Evolutionary conservation across 1,284 basidiomycete genomes (phyloP).

Genomic region (Cutaneotrichosporon sp.): DNA sequence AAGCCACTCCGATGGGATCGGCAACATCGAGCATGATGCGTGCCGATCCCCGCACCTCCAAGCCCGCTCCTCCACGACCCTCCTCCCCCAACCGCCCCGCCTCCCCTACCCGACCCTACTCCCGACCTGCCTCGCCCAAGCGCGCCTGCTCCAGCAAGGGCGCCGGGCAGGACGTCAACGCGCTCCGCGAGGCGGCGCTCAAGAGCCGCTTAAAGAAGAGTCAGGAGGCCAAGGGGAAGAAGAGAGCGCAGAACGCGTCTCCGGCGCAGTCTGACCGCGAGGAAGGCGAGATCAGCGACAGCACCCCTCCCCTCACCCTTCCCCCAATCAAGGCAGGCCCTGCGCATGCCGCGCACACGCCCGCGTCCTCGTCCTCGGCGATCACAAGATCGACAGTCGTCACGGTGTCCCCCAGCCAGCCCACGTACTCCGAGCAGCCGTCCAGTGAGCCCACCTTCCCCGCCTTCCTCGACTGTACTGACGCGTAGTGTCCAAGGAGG

Average conservation of each 20-base stretch:
- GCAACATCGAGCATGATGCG: slow-evolving; percentile 21
- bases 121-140: neutral
- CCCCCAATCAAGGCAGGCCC: neutral
- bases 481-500: slow-evolving; percentile 32
- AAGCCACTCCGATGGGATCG: slow-evolving; percentile 21
- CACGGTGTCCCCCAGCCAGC: slow-evolving; percentile 10
- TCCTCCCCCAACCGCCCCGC: no score
- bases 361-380: neutral
- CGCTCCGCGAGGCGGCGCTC: slow-evolving; percentile 16
- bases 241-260: neutral
- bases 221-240: no score
- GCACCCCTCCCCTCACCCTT: neutral
- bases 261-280: slow-evolving; percentile 10
- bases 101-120: no score
- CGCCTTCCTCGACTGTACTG: neutral
- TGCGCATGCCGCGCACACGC: neutral
- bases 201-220: slow-evolving; percentile 12
- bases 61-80: no score
- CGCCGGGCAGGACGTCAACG: slow-evolving; percentile 9
- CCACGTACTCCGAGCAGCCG: neutral
- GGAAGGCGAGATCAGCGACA: slow-evolving; percentile 25
- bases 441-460: slow-evolving; percentile 7
- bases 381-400: slow-evolving; percentile 21
- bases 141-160: neutral
- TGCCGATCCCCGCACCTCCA: slow-evolving; percentile 22